A percentile compares a stretch with the other conserved stretches of the same genome.
Evolutionary conservation across 2,329 filamentous ascomycete genomes (phyloP).

Genomic region (Juglanconis sp.): DNA sequence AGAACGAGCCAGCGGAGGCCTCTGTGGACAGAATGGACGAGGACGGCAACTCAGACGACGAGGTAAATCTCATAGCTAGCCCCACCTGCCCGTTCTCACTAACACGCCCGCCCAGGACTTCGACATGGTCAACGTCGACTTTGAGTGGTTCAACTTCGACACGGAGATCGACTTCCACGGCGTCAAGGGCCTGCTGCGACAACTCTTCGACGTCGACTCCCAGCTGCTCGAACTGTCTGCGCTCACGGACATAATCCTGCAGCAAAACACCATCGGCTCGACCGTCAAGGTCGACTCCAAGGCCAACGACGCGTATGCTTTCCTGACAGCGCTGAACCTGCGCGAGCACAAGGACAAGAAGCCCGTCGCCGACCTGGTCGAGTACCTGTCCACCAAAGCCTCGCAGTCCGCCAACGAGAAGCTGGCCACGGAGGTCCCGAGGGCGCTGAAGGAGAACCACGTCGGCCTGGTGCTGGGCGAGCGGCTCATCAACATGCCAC

Average conservation of each 20-base stretch:
- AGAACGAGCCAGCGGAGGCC: slow-evolving; percentile 23
- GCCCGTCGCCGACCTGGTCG: slow-evolving; percentile 65
- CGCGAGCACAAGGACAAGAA: slow-evolving; percentile 73
- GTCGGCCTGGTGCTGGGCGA: slow-evolving; percentile 89
- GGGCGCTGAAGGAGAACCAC: slow-evolving; percentile 59
- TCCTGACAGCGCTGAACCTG: slow-evolving; percentile 84
- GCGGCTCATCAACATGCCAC: slow-evolving; percentile 93
- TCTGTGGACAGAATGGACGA: slow-evolving; percentile 35
- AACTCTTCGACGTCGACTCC: slow-evolving; percentile 87
- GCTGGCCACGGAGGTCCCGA: slow-evolving; percentile 53
- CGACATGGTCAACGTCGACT: slow-evolving; percentile 91
- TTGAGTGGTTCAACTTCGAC: slow-evolving; percentile 98
- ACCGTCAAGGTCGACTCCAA: slow-evolving; percentile 97
- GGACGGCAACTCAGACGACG: slow-evolving; percentile 50
- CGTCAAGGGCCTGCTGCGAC: slow-evolving; percentile 81
- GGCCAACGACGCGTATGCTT: slow-evolving; percentile 86
- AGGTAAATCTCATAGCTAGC: slow-evolving; percentile 34
- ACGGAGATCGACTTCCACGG: slow-evolving; percentile 91
- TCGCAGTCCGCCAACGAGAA: slow-evolving; percentile 48
- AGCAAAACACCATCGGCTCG: slow-evolving; percentile 83
- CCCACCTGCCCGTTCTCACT: slow-evolving; percentile 15
- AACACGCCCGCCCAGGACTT: slow-evolving; percentile 60
- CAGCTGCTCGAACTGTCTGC: slow-evolving; percentile 83
- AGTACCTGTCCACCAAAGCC: slow-evolving; percentile 65
- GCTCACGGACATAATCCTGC: slow-evolving; percentile 80